phyloP scores from a whole-genome alignment of 1,139 yeast species.

The Lodderomyces margitis region DNA sequence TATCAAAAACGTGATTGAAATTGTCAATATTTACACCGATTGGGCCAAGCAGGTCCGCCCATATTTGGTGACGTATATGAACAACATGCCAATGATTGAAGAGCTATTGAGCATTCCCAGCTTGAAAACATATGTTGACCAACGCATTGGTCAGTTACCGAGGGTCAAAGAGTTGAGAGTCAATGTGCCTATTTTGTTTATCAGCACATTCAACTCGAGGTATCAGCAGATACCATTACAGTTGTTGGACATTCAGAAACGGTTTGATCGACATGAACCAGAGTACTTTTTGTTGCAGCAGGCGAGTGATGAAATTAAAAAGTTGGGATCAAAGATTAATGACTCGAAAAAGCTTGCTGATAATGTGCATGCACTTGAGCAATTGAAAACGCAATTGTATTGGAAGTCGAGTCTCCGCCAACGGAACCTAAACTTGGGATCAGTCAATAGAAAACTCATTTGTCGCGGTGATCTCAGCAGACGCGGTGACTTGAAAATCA shows the following conservation, averaged over 20 bases:
- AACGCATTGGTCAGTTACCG: slow-evolving; percentile 38
- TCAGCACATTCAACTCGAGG: slow-evolving; percentile 75
- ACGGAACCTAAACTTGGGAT: slow-evolving; percentile 52
- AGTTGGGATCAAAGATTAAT: slow-evolving; percentile 39
- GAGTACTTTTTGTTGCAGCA: slow-evolving; percentile 55
- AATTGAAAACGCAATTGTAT: slow-evolving; percentile 46
- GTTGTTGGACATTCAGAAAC: slow-evolving; percentile 57
- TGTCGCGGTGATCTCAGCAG: slow-evolving; percentile 60
- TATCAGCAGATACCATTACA: slow-evolving; percentile 71
- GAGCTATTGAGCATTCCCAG: slow-evolving; percentile 39
- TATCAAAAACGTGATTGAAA: slow-evolving; percentile 46
- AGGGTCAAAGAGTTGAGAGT: slow-evolving; percentile 46
- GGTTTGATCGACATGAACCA: slow-evolving; percentile 42
- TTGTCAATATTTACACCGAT: slow-evolving; percentile 61
- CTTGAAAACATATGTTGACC: slow-evolving; percentile 53
- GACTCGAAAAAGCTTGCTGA: slow-evolving; percentile 57
- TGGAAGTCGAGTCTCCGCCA: slow-evolving; percentile 44
- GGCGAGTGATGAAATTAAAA: slow-evolving; percentile 48
- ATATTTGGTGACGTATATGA: slow-evolving; percentile 60
- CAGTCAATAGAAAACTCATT: slow-evolving; percentile 56
- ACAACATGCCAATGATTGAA: slow-evolving; percentile 35
- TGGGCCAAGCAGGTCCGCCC: slow-evolving; percentile 55
- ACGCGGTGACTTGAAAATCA: slow-evolving; percentile 62
- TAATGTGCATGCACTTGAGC: slow-evolving; percentile 47
- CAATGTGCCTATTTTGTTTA: slow-evolving; percentile 59